phyloP scores from a whole-genome alignment of 371 early-diverging fungal species.

The Mortierella sp. region DNA sequence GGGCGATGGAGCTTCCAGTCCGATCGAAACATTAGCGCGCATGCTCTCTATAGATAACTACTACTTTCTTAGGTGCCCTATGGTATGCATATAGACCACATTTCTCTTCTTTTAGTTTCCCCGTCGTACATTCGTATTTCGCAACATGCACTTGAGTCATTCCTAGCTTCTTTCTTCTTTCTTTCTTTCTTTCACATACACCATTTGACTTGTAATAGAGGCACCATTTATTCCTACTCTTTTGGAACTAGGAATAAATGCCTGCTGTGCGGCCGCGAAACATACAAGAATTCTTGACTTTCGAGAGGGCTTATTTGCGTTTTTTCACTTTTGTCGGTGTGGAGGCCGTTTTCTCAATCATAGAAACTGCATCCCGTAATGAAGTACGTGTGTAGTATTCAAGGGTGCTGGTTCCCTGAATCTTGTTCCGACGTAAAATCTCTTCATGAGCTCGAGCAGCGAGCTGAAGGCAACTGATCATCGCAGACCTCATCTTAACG shows the following conservation, averaged over 20 bases:
- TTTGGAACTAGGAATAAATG: no score
- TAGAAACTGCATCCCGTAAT: background rate
- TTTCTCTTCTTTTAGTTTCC: background rate
- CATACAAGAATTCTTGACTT: no score
- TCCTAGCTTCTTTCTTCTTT: background rate
- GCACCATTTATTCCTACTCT: no score
- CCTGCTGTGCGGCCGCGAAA: background rate
- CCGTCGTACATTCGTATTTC: background rate
- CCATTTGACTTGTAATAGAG: no score
- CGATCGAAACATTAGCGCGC: no score
- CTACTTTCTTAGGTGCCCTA: no score
- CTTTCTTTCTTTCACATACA: background rate
- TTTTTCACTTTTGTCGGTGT: constrained; percentile 1
- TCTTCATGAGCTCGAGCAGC: constrained; percentile 20
- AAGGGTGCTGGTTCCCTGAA: background rate
- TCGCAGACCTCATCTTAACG: constrained; percentile 13
- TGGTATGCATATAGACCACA: background rate
- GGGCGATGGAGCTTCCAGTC: no score
- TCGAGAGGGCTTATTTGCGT: background rate
- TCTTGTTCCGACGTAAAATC: constrained; percentile 3
- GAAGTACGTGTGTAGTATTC: constrained; percentile 8
- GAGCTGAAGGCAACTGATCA: constrained; percentile 15
- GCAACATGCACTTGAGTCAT: background rate
- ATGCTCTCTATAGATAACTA: no score
- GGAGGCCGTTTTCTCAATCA: constrained; percentile 1